Conservation (phyloP, 805 yeast genomes). For the Kodamaea nitidulidarum region DNA sequence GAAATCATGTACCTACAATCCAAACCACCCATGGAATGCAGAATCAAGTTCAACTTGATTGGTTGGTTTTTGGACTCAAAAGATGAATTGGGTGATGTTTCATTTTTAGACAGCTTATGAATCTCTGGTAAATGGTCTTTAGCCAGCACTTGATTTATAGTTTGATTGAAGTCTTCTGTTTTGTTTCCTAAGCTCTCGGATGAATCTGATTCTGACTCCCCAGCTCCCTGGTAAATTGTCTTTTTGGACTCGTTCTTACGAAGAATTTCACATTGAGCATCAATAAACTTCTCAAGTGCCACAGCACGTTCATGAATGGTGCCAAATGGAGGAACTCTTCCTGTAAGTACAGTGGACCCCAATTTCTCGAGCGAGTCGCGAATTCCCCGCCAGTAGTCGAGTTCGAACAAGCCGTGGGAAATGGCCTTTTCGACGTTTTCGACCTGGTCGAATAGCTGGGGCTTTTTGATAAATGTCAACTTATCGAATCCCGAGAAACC, state of each 20-base stretch:
- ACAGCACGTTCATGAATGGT: slow-evolving; percentile 66
- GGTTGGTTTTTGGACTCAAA: slow-evolving; percentile 12
- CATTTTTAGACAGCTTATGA: slow-evolving; percentile 2
- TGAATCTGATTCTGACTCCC: neutral
- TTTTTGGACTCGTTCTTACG: slow-evolving; percentile 12
- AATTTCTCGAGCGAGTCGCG: slow-evolving; percentile 51
- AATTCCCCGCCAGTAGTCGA: slow-evolving; percentile 84
- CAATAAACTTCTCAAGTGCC: slow-evolving; percentile 44
- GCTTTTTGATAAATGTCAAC: slow-evolving; percentile 20
- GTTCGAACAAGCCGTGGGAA: slow-evolving; percentile 13
- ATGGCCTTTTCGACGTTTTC: slow-evolving; percentile 10
- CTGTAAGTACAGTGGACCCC: slow-evolving; percentile 68
- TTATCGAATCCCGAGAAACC: slow-evolving; percentile 82
- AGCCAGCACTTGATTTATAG: neutral
- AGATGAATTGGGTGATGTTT: neutral
- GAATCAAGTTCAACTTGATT: slow-evolving; percentile 65
- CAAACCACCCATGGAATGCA: slow-evolving; percentile 94
- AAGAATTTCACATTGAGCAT: slow-evolving; percentile 20
- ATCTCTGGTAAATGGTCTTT: too few relatives aligned
- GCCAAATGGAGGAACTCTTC: slow-evolving; percentile 81
- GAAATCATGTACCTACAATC: slow-evolving; percentile 77
- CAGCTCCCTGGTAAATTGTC: slow-evolving; percentile 10
- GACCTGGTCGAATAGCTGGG: slow-evolving; percentile 11
- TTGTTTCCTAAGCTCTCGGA: neutral
- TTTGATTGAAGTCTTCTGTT: slow-evolving; percentile 2